A percentile compares a stretch with the other conserved stretches of the same genome.
phyloP scores from a whole-genome alignment of 371 early-diverging fungal genomes.

The Mortierella sp. region DNA sequence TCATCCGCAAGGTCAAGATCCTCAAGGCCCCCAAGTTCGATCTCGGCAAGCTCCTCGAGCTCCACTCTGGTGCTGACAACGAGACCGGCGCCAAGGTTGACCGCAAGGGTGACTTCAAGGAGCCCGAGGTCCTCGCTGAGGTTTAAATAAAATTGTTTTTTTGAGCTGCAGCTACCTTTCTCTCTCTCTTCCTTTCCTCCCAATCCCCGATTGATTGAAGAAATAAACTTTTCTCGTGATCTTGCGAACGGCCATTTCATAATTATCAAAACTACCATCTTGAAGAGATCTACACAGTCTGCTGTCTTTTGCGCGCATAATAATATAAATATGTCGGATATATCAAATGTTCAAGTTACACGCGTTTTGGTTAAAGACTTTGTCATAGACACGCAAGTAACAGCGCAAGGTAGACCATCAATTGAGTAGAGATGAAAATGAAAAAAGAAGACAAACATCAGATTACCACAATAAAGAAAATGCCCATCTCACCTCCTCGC shows the following conservation, averaged over 20 bases:
- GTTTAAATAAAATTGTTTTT: conserved; percentile 67
- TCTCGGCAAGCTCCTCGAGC: conserved; percentile 95
- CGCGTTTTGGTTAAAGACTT: too few relatives aligned
- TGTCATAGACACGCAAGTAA: too few relatives aligned
- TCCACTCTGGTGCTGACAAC: conserved; percentile 88
- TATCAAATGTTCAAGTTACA: too few relatives aligned
- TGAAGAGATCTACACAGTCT: too few relatives aligned
- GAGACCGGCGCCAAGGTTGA: conserved; percentile 90
- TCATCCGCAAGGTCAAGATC: conserved; percentile 99
- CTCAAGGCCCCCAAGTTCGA: conserved; percentile 98
- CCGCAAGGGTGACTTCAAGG: conserved; percentile 84
- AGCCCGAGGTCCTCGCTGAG: conserved; percentile 82
- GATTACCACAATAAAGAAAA: too few relatives aligned
- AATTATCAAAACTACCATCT: background rate
- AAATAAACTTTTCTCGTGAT: conserved; percentile 4
- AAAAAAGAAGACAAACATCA: too few relatives aligned
- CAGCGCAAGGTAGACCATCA: too few relatives aligned
- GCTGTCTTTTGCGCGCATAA: too few relatives aligned
- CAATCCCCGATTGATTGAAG: conserved; percentile 4
- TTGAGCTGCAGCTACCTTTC: background rate
- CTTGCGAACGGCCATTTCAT: background rate
- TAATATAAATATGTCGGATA: too few relatives aligned
- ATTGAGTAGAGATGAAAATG: too few relatives aligned
- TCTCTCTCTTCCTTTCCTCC: too few relatives aligned
- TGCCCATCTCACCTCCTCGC: too few relatives aligned